Evolutionary conservation across 768 basidiomycete genomes (phyloP), one percentile per base, ranked within the genome.

Genomic region (Russula virescens): DNA sequence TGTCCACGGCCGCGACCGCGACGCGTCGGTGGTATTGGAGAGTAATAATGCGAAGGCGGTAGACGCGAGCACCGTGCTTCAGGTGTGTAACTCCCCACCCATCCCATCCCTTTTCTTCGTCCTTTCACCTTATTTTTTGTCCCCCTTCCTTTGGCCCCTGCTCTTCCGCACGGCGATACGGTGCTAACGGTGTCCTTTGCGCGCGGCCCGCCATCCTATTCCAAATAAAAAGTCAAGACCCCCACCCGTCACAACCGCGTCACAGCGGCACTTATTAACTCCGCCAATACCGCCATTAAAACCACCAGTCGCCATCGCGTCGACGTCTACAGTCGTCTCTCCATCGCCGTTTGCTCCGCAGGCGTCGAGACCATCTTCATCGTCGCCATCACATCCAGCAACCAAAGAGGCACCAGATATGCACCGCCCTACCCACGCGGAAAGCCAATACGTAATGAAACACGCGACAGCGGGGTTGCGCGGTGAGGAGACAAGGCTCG

Each of bases 321-420:
- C 62, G 8, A 14, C 34, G 1, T 19, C 57, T 0, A 4, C 58
- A 8, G 59, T 58, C 0, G 35, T 64, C 9, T 54, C 53, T 26
- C 53, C 63, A 13, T 64, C 63, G 0, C 63, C 63, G 11, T 64
- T 64, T 49, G 58, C 63, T 0, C 58, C 58, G 14, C 58, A 40
- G 2, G 6, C 53, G 11, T 26, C 43, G 2, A 50, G 34, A 21
- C 31, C 47, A 5, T n/a, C 54, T 10, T 55, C 25, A 6, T 43
- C 25, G 19, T 35, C 50, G 3, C 16, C 50, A 6, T 6, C 35
- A 1, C 26, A 56, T 40, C 21, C 21, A 8, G 25, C 31, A 16
- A 9, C 19, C 43, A 18, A 38, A 5, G 13, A 43, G 11, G 6
- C 48, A 19, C 25, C 52, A 13, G 40, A 50, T 13, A n/a, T 8